A percentile compares a stretch with the other conserved stretches of the same genome.
These are phyloP conservation scores for Astathelohania contejeani DNA, from an alignment of 371 early-diverging fungal species.

Conservation along the genomic window DNA sequence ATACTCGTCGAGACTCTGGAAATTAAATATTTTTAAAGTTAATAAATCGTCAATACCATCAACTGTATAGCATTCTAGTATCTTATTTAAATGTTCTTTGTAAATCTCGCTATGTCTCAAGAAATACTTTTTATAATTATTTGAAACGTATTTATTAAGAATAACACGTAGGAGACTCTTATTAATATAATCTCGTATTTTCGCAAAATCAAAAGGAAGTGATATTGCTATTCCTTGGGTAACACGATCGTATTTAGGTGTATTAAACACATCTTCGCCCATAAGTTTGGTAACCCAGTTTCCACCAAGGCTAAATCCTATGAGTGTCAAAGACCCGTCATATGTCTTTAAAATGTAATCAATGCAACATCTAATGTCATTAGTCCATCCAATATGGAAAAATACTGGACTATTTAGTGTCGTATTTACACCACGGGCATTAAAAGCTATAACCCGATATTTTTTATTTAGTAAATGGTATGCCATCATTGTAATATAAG, in stretches of 20 bases:
- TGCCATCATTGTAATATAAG: slow-evolving; percentile 38
- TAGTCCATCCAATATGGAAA: slow-evolving; percentile 50
- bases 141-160: slow-evolving; percentile 25
- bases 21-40: slow-evolving; percentile 17
- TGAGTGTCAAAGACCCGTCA: slow-evolving; percentile 29
- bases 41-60: slow-evolving; percentile 21
- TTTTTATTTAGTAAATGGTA: slow-evolving; percentile 25
- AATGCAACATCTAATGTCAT: slow-evolving; percentile 33
- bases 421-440: slow-evolving; percentile 35
- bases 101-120: slow-evolving; percentile 21
- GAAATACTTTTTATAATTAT: slow-evolving; percentile 38
- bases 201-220: slow-evolving; percentile 26
- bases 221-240: slow-evolving; percentile 27
- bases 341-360: slow-evolving; percentile 44
- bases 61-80: slow-evolving; percentile 15
- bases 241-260: slow-evolving; percentile 19
- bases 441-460: slow-evolving; percentile 40
- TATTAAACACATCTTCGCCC: too few relatives aligned
- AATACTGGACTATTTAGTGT: slow-evolving; percentile 29
- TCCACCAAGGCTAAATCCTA: slow-evolving; percentile 50
- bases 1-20: slow-evolving; percentile 21
- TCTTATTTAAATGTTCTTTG: neutral
- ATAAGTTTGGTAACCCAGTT: slow-evolving; percentile 45
- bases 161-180: slow-evolving; percentile 4
- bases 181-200: slow-evolving; percentile 16